These are phyloP conservation scores for Linum usitatissimum DNA, from an alignment of 345 rosid species.

Conservation along the genomic window DNA sequence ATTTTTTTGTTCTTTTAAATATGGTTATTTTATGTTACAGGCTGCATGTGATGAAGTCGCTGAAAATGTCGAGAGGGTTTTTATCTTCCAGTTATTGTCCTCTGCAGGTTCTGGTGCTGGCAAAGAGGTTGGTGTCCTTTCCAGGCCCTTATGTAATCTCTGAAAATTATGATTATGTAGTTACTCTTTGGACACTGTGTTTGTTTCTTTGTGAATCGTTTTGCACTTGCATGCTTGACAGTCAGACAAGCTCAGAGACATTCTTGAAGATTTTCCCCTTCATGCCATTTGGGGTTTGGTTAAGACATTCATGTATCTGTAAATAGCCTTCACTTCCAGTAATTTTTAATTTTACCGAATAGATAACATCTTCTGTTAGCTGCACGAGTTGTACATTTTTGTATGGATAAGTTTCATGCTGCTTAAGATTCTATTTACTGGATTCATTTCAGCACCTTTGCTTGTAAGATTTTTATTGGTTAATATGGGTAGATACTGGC, in stretches of 20 bases:
- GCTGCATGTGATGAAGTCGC: slow-evolving; percentile 61
- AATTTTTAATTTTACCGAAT: not conserved
- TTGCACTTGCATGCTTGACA: too few relatives aligned
- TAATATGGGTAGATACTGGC: not conserved
- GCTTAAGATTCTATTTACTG: not conserved
- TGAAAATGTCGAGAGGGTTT: slow-evolving; percentile 74
- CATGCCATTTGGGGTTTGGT: not conserved
- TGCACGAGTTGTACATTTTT: not conserved
- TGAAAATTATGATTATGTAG: not conserved
- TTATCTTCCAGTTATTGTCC: slow-evolving; percentile 61
- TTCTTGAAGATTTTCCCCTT: not conserved
- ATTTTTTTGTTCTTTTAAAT: slow-evolving; percentile 11
- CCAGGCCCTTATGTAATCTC: not conserved
- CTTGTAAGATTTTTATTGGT: not conserved
- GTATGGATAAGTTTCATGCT: not conserved
- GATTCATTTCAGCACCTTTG: not conserved
- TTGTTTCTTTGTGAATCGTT: not conserved
- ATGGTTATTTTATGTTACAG: slow-evolving; percentile 28
- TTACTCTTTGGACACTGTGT: not conserved
- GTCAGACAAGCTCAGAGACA: too few relatives aligned
- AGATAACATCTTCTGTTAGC: not conserved
- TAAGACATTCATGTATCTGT: not conserved
- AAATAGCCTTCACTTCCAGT: too few relatives aligned
- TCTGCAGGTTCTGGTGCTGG: slow-evolving; percentile 31
- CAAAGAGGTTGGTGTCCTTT: slow-evolving; percentile 46